Evolutionary conservation across 805 yeast species (phyloP), one percentile per base, ranked within the genome.

Genomic region (Maudiozyma turicensis): DNA sequence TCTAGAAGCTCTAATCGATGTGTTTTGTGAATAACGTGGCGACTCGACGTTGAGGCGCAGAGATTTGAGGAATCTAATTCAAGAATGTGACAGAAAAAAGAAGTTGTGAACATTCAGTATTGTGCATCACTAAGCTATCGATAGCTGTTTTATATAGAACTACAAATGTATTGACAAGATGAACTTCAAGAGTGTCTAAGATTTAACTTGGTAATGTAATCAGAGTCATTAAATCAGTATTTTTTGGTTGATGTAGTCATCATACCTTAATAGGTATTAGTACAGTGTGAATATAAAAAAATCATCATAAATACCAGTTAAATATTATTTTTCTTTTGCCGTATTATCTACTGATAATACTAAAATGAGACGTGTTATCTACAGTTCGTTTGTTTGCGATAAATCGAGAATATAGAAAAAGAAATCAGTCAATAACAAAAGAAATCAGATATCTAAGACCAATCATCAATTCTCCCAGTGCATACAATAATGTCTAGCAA

Each of bases 141-240:
- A 20, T 20, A 20, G 4, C 4, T 20, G 2, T 20, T 20, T 20
- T 20, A 20, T 20, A 20, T 20, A 20, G 26, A 20, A 20, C 2
- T 20, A 20, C 26, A 20, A 20, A 20, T 20, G 26, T 20, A 20
- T 20, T 20, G 26, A 4, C 26, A 20, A 20, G 26, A 20, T 4
- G 4, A 20, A 20, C 4, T 20, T 20, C 26, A 20, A 20, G 26
- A 20, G 26, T 20, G 4, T 20, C 26, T 20, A 20, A 20, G 26
- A 20, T 20, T 20, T 20, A 20, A 20, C 26, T 20, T 20, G 26
- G 26, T 20, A 20, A 20, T 20, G 4, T 20, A 20, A 50, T 65
- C 70, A 66, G 70, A 66, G 69, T 65, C 69, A 66, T 66, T 66
- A 66, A 66, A 66, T 66, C 70, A 66, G 69, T 66, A 58, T 61